phyloP scores from a whole-genome alignment of 352 stramenopile genomes.

The Globisporangium nodosum region DNA sequence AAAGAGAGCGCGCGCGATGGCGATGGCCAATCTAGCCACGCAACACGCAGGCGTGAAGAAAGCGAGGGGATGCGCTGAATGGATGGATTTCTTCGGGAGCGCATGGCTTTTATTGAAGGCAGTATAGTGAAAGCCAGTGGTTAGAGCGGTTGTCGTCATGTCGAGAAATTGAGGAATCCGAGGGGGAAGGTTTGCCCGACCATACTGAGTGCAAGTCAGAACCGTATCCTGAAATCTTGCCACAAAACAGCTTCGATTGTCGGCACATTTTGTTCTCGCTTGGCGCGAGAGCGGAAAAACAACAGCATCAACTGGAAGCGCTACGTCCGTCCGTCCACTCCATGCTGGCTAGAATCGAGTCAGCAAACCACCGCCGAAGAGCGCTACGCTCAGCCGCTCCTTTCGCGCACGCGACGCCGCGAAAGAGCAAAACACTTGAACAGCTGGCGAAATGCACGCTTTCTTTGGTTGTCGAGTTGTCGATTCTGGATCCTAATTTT shows the following conservation, averaged over 20 bases:
- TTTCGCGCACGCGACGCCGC: background rate
- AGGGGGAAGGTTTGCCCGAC: no score
- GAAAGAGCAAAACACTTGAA: background rate
- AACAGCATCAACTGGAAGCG: background rate
- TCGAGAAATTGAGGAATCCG: background rate
- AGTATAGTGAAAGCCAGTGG: background rate
- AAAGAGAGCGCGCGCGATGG: background rate
- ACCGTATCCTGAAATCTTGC: background rate
- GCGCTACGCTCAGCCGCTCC: no score
- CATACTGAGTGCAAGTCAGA: background rate
- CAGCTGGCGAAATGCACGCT: background rate
- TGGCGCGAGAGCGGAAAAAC: background rate
- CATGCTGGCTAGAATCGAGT: background rate
- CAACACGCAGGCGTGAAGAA: background rate
- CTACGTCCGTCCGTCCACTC: background rate
- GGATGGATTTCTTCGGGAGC: constrained; percentile 8
- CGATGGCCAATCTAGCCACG: background rate
- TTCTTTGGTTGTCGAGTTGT: background rate
- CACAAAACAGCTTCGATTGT: background rate
- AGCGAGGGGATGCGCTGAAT: background rate
- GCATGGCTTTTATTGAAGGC: background rate
- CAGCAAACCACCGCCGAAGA: background rate
- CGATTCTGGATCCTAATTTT: background rate
- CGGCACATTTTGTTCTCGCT: background rate
- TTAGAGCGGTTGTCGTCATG: background rate